Conservation (phyloP, 495 filamentous ascomycete genomes). For the Chaetomidium leptoderma region DNA sequence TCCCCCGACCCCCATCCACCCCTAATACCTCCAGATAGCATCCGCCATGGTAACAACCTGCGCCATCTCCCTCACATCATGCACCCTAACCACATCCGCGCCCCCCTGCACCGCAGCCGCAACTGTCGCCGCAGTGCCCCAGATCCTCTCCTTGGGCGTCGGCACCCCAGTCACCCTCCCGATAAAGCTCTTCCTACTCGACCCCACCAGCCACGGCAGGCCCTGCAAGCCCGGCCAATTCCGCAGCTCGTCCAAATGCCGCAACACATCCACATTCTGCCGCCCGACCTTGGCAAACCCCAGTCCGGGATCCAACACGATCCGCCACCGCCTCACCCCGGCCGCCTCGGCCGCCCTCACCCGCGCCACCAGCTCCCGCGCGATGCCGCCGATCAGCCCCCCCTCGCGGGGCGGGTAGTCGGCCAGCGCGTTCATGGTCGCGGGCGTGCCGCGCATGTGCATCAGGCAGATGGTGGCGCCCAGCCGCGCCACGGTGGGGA, state of each 20-base stretch:
- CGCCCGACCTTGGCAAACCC: conserved; percentile 82
- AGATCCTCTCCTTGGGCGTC: conserved; percentile 56
- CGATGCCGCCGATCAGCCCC: conserved; percentile 68
- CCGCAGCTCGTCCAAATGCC: conserved; percentile 60
- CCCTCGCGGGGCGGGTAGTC: conserved; percentile 56
- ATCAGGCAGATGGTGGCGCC: conserved; percentile 84
- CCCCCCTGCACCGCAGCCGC: conserved; percentile 85
- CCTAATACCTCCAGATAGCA: conserved; percentile 68
- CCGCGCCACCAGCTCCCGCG: conserved; percentile 62
- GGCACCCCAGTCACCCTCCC: conserved; percentile 73
- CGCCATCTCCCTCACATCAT: conserved; percentile 89
- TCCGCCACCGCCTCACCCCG: conserved; percentile 85
- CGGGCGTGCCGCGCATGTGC: conserved; percentile 90
- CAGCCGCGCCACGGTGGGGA: conserved; percentile 69
- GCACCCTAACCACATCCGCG: conserved; percentile 90
- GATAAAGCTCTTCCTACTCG: conserved; percentile 87
- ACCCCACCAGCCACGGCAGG: conserved; percentile 85
- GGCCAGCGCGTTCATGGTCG: conserved; percentile 70
- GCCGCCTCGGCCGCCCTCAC: conserved; percentile 74
- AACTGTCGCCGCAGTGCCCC: conserved; percentile 87
- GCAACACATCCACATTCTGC: conserved; percentile 77
- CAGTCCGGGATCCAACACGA: conserved; percentile 89
- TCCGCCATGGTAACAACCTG: conserved; percentile 85
- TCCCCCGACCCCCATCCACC: not conserved
- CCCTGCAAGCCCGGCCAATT: conserved; percentile 59